A percentile compares a stretch with the other conserved stretches of the same genome.
phyloP scores from a whole-genome alignment of 768 basidiomycete species.

The Suillus plorans region DNA sequence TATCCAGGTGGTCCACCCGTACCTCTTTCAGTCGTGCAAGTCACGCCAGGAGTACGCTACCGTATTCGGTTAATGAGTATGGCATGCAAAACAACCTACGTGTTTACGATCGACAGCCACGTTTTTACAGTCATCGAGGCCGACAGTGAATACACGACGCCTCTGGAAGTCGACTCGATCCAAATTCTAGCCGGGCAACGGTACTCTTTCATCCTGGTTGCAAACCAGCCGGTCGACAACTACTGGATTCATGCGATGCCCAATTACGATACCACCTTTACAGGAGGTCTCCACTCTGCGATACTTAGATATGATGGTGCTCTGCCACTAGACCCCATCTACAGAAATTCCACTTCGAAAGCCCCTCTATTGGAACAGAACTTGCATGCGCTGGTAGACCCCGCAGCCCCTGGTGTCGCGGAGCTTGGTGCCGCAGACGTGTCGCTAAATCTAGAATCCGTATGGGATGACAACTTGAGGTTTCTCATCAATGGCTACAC shows the following conservation, averaged over 20 bases:
- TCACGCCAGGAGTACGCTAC: slow-evolving; percentile 35
- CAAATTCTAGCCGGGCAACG: slow-evolving; percentile 40
- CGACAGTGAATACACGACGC: slow-evolving; percentile 39
- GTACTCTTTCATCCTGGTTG: slow-evolving; percentile 44
- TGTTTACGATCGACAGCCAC: slow-evolving; percentile 23
- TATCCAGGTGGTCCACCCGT: slow-evolving; percentile 20
- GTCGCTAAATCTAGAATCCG: slow-evolving; percentile 15
- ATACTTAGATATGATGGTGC: slow-evolving; percentile 18
- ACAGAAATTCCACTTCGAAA: not conserved
- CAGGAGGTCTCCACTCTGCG: slow-evolving; percentile 23
- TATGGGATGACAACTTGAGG: slow-evolving; percentile 14
- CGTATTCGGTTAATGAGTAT: slow-evolving; percentile 37
- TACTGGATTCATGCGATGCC: slow-evolving; percentile 33
- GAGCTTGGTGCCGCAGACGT: slow-evolving; percentile 17
- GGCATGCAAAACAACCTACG: slow-evolving; percentile 31
- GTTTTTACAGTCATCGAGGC: slow-evolving; percentile 38
- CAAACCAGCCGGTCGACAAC: slow-evolving; percentile 38
- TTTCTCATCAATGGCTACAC: slow-evolving; percentile 15
- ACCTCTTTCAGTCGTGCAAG: slow-evolving; percentile 32
- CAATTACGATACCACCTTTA: slow-evolving; percentile 32
- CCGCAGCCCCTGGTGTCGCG: slow-evolving; percentile 13
- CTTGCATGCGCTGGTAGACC: slow-evolving; percentile 16
- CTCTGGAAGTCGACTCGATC: slow-evolving; percentile 36
- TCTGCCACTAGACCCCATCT: slow-evolving; percentile 9
- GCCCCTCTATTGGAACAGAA: slow-evolving; percentile 16